phyloP scores from a whole-genome alignment of 768 basidiomycete species.

The Hericium erinaceus region DNA sequence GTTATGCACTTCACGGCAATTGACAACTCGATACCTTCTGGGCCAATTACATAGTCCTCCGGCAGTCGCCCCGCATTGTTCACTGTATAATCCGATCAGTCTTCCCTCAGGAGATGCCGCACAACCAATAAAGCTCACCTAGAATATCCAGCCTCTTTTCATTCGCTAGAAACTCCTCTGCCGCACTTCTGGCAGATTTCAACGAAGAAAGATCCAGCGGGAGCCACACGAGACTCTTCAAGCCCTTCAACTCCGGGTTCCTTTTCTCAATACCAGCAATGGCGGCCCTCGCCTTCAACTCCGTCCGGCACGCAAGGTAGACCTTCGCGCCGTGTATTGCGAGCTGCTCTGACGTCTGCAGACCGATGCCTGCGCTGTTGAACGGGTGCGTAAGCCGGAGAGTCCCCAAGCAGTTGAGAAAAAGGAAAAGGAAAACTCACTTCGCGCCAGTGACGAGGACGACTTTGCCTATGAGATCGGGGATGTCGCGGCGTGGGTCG shows the following conservation, averaged over 20 bases:
- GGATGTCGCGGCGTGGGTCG: constrained; percentile 31
- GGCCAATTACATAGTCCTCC: constrained; percentile 6
- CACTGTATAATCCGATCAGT: constrained; percentile 23
- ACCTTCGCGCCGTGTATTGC: constrained; percentile 25
- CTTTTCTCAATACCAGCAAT: constrained; percentile 13
- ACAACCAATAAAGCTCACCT: constrained; percentile 24
- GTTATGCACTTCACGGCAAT: constrained; percentile 33
- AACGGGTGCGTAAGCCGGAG: neutral
- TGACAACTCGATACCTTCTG: constrained; percentile 26
- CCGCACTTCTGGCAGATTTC: constrained; percentile 35
- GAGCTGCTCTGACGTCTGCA: constrained; percentile 41
- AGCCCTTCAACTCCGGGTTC: neutral
- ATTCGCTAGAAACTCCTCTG: constrained; percentile 37
- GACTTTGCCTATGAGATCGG: constrained; percentile 42
- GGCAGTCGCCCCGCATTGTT: constrained; percentile 39
- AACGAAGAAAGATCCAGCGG: constrained; percentile 45
- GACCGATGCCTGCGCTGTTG: constrained; percentile 38
- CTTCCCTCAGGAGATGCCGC: neutral
- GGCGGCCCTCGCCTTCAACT: constrained; percentile 8
- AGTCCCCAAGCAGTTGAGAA: neutral
- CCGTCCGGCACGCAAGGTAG: constrained; percentile 16
- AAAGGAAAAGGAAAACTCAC: constrained; percentile 22
- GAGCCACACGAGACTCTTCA: constrained; percentile 33
- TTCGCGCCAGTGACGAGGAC: constrained; percentile 50
- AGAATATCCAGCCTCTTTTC: constrained; percentile 49